phyloP scores from a whole-genome alignment of 306 rosid species.

The Cicer cuneatum region DNA sequence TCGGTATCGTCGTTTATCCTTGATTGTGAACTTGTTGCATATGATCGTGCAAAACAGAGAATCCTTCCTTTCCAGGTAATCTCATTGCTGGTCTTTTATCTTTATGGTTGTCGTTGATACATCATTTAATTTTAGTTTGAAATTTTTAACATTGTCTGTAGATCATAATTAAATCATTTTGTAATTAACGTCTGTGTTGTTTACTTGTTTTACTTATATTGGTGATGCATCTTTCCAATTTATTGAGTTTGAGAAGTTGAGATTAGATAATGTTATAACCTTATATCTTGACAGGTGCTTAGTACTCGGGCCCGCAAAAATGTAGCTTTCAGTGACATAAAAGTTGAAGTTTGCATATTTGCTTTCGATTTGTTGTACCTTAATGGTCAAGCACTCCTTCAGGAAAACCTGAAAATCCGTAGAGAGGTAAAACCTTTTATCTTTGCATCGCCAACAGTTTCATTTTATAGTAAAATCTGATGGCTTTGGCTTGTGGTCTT shows the following conservation, averaged over 20 bases:
- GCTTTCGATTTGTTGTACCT: conserved; percentile 89
- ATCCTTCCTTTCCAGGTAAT: conserved; percentile 91
- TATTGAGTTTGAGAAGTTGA: conserved; percentile 24
- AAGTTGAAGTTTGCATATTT: conserved; percentile 82
- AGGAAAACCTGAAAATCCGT: conserved; percentile 75
- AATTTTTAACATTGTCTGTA: neutral
- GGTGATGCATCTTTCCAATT: conserved; percentile 23
- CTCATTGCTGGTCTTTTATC: conserved; percentile 9
- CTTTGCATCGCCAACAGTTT: conserved; percentile 37
- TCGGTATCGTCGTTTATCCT: conserved; percentile 79
- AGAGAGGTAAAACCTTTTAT: conserved; percentile 68
- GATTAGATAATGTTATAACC: conserved; percentile 38
- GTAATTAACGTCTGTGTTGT: neutral
- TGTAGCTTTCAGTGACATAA: conserved; percentile 68
- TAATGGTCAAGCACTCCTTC: conserved; percentile 80
- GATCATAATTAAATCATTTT: conserved; percentile 19
- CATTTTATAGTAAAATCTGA: neutral
- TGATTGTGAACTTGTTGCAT: conserved; percentile 95
- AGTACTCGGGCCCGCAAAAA: conserved; percentile 95
- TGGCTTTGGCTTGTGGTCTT: no score
- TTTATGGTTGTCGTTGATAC: conserved; percentile 4
- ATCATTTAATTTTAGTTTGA: conserved; percentile 19
- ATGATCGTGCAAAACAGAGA: conserved; percentile 64
- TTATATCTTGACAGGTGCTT: conserved; percentile 69
- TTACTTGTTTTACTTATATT: conserved; percentile 1